Evolutionary conservation across 1,139 yeast species (phyloP).

Genomic region (Yamadazyma membranifaciens): DNA sequence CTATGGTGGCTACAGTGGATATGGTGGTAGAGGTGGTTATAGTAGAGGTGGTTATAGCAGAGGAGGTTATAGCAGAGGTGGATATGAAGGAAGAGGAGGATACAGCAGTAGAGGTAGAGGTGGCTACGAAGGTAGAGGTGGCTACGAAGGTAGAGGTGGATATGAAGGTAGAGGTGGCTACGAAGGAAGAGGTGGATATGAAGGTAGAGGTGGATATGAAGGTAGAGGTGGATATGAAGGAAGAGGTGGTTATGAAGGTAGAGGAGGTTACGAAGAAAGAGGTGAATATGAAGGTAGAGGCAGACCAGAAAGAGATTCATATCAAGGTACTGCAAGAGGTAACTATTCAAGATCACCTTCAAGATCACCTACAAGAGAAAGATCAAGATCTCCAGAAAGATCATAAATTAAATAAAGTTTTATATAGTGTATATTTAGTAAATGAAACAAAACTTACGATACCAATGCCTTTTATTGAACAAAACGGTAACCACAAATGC

Average conservation of each 20-base stretch:
- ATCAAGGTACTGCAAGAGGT: slow-evolving; percentile 12
- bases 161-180: slow-evolving; percentile 18
- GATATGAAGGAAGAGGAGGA: slow-evolving; percentile 16
- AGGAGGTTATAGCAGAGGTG: slow-evolving; percentile 16
- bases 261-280: slow-evolving; percentile 9
- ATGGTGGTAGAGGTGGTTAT: slow-evolving; percentile 18
- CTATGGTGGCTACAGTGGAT: slow-evolving; percentile 18
- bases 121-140: slow-evolving; percentile 18
- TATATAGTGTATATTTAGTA: slow-evolving; percentile 1
- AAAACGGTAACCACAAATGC: too few relatives aligned
- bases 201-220: slow-evolving; percentile 19
- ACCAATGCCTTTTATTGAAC: background rate
- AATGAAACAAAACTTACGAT: background rate
- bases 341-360: slow-evolving; percentile 39
- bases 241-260: slow-evolving; percentile 17
- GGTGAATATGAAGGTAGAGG: slow-evolving; percentile 12
- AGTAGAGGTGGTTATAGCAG: slow-evolving; percentile 16
- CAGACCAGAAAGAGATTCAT: slow-evolving; percentile 10
- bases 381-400: slow-evolving; percentile 45
- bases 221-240: slow-evolving; percentile 4
- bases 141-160: slow-evolving; percentile 18
- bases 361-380: slow-evolving; percentile 38
- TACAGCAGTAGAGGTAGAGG: slow-evolving; percentile 22
- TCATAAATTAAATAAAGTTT: slow-evolving; percentile 3
- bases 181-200: slow-evolving; percentile 16